These are phyloP conservation scores for Alnus glutinosa DNA, from an alignment of 306 rosid species.

Conservation along the genomic window DNA sequence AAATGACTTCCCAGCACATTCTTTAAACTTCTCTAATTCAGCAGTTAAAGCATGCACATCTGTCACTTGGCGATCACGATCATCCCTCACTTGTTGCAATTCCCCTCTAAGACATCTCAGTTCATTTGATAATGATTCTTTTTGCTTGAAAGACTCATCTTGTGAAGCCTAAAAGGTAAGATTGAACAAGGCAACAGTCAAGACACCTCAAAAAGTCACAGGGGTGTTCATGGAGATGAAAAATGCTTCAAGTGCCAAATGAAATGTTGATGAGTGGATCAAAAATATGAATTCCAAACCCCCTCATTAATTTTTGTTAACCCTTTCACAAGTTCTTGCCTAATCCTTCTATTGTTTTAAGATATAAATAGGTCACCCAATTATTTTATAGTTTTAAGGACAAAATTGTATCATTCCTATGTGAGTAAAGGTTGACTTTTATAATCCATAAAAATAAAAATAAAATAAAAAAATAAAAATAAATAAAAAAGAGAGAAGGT, in stretches of 20 bases:
- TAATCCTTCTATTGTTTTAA: neutral
- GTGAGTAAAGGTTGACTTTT: neutral
- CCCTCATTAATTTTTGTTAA: neutral
- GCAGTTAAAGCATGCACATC: slow-evolving; percentile 53
- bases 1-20: slow-evolving; percentile 42
- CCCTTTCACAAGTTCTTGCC: neutral
- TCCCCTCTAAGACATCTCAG: slow-evolving; percentile 70
- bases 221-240: neutral
- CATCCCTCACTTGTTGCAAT: slow-evolving; percentile 72
- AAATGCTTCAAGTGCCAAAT: neutral
- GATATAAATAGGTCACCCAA: neutral
- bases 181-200: slow-evolving; percentile 6
- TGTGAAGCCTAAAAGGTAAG: slow-evolving; percentile 54
- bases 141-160: slow-evolving; percentile 62
- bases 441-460: no score
- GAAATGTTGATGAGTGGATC: neutral
- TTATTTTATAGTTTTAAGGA: no score
- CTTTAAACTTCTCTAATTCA: slow-evolving; percentile 55
- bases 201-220: slow-evolving; percentile 12
- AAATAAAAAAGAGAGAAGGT: neutral
- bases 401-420: neutral
- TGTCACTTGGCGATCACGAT: slow-evolving; percentile 64
- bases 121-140: slow-evolving; percentile 50
- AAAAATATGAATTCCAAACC: slow-evolving; percentile 2
- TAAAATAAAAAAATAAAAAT: no score